Percentiles rank a stretch among this genome's conserved stretches.
Conservation (phyloP, 495 filamentous ascomycete species). For the Neurospora tetrasperma region DNA sequence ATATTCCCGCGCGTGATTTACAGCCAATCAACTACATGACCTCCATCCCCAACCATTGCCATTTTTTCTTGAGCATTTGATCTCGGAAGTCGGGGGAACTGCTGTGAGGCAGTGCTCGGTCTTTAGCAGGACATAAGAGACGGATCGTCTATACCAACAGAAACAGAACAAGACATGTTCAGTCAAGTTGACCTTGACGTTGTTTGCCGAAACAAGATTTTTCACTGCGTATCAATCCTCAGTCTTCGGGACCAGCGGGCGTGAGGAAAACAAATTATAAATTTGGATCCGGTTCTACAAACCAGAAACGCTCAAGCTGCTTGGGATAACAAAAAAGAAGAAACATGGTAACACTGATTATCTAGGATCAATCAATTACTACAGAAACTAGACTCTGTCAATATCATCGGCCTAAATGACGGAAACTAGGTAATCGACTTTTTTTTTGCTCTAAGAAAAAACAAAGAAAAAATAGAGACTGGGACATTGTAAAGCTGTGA, state of each 20-base stretch:
- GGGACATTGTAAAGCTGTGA: no score
- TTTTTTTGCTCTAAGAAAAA: no score
- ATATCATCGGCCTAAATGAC: no score
- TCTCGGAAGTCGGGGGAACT: no score
- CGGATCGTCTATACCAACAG: not conserved
- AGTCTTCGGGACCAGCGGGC: not conserved
- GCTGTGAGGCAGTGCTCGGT: not conserved
- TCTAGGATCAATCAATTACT: no score
- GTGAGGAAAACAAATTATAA: not conserved
- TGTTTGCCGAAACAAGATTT: not conserved
- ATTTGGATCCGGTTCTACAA: not conserved
- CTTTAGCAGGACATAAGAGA: not conserved
- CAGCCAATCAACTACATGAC: not conserved
- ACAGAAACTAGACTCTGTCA: no score
- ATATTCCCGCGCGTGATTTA: not conserved
- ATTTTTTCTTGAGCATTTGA: not conserved
- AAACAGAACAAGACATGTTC: not conserved
- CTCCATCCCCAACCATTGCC: not conserved
- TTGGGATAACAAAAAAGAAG: no score
- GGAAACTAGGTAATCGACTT: no score
- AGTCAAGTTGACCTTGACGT: not conserved
- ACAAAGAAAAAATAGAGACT: no score
- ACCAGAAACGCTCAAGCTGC: no score
- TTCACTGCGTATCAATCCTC: no score
- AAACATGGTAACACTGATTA: no score